phyloP scores from a whole-genome alignment of 805 yeast genomes.

The Barnettozyma wickerhamii region DNA sequence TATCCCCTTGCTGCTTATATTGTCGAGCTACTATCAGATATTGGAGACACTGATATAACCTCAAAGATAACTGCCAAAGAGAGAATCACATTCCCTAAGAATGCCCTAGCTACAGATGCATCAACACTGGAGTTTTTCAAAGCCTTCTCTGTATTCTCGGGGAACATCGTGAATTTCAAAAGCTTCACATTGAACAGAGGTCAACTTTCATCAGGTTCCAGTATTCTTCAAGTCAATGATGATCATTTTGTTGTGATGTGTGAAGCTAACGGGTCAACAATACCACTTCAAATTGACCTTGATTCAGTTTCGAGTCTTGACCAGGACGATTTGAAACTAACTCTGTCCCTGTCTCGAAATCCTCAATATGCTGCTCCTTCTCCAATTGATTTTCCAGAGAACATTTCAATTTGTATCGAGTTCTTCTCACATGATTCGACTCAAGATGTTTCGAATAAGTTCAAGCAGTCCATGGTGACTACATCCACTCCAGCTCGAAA shows the following conservation, averaged over 20 bases:
- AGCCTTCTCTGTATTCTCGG: neutral
- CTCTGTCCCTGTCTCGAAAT: slow-evolving; percentile 5
- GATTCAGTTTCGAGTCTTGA: slow-evolving; percentile 5
- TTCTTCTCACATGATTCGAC: slow-evolving; percentile 2
- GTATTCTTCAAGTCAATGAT: slow-evolving; percentile 15
- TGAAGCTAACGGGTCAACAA: slow-evolving; percentile 16
- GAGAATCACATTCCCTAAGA: neutral
- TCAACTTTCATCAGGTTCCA: slow-evolving; percentile 3
- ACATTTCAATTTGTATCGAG: slow-evolving; percentile 6
- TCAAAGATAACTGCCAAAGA: slow-evolving; percentile 1
- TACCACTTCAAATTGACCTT: slow-evolving; percentile 20
- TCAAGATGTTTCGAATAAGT: neutral
- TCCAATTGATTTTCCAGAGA: slow-evolving; percentile 4
- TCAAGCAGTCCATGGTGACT: neutral
- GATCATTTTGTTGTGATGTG: slow-evolving; percentile 11
- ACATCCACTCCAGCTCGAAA: slow-evolving; percentile 20
- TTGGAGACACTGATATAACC: slow-evolving; percentile 5
- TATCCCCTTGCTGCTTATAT: slow-evolving; percentile 18
- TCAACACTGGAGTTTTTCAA: slow-evolving; percentile 14
- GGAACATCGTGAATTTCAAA: slow-evolving; percentile 10
- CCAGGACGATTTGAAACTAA: neutral
- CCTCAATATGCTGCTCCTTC: slow-evolving; percentile 14
- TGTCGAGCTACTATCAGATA: slow-evolving; percentile 21
- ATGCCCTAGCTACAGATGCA: slow-evolving; percentile 17
- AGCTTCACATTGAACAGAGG: slow-evolving; percentile 7